These are phyloP conservation scores for Ailanthus altissimus DNA, from an alignment of 345 rosid species.

Conservation along the genomic window DNA sequence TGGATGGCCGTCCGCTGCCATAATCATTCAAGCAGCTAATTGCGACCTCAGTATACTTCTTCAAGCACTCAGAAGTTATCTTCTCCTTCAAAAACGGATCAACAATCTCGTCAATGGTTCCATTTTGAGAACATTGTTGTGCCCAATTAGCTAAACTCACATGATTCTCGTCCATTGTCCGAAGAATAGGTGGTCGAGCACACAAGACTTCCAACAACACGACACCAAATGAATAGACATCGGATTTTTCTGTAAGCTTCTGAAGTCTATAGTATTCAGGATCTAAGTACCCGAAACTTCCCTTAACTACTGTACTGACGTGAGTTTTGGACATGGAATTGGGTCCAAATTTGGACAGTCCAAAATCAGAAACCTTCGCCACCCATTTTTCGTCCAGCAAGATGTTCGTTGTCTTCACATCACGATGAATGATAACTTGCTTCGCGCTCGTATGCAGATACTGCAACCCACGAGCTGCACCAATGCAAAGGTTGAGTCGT, in stretches of 20 bases:
- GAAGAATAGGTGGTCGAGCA: constrained; percentile 38
- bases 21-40: constrained; percentile 38
- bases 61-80: constrained; percentile 33
- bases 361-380: constrained; percentile 62
- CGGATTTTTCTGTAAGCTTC: constrained; percentile 56
- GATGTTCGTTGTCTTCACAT: constrained; percentile 55
- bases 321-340: constrained; percentile 37
- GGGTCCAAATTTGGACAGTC: constrained; percentile 41
- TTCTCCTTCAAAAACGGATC: constrained; percentile 37
- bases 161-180: constrained; percentile 27
- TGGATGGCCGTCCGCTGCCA: constrained; percentile 35
- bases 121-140: constrained; percentile 26
- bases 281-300: constrained; percentile 57
- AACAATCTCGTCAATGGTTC: constrained; percentile 38
- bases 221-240: constrained; percentile 67
- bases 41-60: constrained; percentile 44
- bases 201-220: constrained; percentile 57
- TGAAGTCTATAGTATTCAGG: constrained; percentile 61
- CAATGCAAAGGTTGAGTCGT: constrained; percentile 36
- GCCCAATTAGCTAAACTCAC: constrained; percentile 44
- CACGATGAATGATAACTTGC: constrained; percentile 48
- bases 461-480: constrained; percentile 33
- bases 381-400: constrained; percentile 27
- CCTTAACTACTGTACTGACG: constrained; percentile 50
- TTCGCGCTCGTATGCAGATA: constrained; percentile 40